Evolutionary conservation across 345 rosid species (phyloP).

Genomic region (Bretschneidera sinensis): DNA sequence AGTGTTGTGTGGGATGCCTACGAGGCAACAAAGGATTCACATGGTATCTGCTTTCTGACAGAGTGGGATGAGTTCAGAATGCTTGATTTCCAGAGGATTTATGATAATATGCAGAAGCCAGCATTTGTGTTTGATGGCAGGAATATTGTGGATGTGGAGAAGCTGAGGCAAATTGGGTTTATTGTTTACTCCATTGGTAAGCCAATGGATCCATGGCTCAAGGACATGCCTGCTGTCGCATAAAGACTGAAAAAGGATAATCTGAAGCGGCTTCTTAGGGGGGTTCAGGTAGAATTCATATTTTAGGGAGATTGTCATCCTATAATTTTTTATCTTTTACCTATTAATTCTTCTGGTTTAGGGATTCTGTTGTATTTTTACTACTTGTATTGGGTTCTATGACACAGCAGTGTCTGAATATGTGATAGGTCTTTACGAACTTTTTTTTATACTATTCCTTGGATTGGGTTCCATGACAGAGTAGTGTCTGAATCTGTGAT

Average conservation of each 20-base stretch:
- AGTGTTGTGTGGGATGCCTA: constrained; percentile 47
- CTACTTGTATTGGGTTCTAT: constrained; percentile 1
- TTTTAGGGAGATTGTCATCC: constrained; percentile 6
- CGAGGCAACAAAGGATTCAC: constrained; percentile 57
- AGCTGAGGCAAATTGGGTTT: constrained; percentile 76
- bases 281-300: no score
- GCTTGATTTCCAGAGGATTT: constrained; percentile 48
- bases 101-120: constrained; percentile 37
- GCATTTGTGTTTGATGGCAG: constrained; percentile 81
- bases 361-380: constrained; percentile 7
- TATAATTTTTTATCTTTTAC: background rate
- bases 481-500: no score
- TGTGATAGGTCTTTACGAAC: no score
- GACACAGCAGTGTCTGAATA: constrained; percentile 12
- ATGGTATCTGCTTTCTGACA: constrained; percentile 55
- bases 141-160: constrained; percentile 47
- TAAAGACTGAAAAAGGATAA: background rate
- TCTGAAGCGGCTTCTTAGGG: background rate
- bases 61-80: constrained; percentile 69
- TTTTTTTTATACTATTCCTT: no score
- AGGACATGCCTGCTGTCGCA: constrained; percentile 26
- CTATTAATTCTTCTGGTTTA: constrained; percentile 2
- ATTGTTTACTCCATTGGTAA: constrained; percentile 60
- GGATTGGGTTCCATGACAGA: no score
- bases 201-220: constrained; percentile 30